phyloP scores from a whole-genome alignment of 768 basidiomycete species.

The Pholiota molesta region DNA sequence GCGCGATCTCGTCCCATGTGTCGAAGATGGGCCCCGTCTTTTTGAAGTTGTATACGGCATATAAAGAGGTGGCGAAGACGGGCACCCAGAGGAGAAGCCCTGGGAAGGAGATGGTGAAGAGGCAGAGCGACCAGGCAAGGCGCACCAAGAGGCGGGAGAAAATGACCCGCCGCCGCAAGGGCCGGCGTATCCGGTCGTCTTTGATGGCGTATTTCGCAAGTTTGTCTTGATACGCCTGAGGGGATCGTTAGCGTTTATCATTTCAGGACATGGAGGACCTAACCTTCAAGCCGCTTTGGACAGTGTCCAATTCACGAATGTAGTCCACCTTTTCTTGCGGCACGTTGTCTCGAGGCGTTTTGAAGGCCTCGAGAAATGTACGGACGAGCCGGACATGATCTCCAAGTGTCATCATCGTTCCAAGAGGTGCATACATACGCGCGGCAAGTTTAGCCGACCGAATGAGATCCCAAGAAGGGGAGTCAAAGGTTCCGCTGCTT shows the following conservation, averaged over 20 bases:
- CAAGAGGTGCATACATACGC: conserved; percentile 85
- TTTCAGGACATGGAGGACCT: neutral
- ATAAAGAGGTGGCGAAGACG: conserved; percentile 70
- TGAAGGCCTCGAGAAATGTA: conserved; percentile 79
- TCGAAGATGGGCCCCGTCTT: conserved; percentile 83
- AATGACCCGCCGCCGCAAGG: conserved; percentile 56
- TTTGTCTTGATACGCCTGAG: conserved; percentile 74
- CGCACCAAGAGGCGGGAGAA: conserved; percentile 69
- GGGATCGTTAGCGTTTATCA: neutral
- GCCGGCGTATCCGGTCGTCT: conserved; percentile 81
- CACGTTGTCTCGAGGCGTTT: conserved; percentile 36
- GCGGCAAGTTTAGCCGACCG: conserved; percentile 77
- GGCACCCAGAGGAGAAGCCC: conserved; percentile 86
- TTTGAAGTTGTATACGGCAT: conserved; percentile 76
- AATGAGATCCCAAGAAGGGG: conserved; percentile 82
- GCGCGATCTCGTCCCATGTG: conserved; percentile 89
- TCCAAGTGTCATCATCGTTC: conserved; percentile 82
- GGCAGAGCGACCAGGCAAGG: conserved; percentile 59
- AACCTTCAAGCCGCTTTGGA: conserved; percentile 67
- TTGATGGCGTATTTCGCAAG: conserved; percentile 72
- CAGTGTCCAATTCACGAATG: neutral
- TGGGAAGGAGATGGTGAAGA: conserved; percentile 69
- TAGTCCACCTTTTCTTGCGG: neutral
- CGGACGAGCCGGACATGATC: conserved; percentile 80
- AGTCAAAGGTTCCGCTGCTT: conserved; percentile 76